These are phyloP conservation scores for Hymenotorrendiella dingleyae DNA, from an alignment of 2,329 filamentous ascomycete species.

Conservation along the genomic window DNA sequence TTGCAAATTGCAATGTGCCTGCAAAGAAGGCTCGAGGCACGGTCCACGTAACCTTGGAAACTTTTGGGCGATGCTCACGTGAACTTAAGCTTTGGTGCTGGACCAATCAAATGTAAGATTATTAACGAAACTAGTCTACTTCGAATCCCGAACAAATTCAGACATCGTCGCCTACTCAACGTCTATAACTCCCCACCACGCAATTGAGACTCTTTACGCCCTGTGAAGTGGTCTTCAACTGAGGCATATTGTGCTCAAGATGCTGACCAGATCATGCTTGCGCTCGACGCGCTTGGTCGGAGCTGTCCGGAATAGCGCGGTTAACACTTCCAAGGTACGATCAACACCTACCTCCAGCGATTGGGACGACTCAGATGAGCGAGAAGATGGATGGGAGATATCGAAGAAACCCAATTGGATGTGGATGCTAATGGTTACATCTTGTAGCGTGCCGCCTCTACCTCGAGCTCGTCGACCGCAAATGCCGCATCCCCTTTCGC, in stretches of 20 bases:
- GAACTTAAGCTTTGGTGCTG: background rate
- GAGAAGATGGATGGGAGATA: constrained; percentile 20
- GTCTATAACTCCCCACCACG: constrained; percentile 22
- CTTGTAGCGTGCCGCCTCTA: constrained; percentile 61
- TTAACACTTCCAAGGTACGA: constrained; percentile 70
- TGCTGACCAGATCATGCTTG: constrained; percentile 91
- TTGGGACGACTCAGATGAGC: constrained; percentile 2
- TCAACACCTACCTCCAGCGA: constrained; percentile 11
- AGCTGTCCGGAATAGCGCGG: constrained; percentile 67
- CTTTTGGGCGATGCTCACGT: background rate
- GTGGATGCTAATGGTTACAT: constrained; percentile 36
- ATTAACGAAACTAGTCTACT: too few species aligned
- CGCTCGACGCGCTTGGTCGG: constrained; percentile 82
- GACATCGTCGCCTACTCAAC: constrained; percentile 15
- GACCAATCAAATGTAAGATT: constrained; percentile 12
- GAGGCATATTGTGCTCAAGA: constrained; percentile 44
- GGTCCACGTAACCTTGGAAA: background rate
- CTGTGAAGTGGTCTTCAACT: constrained; percentile 28
- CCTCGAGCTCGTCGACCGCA: constrained; percentile 61
- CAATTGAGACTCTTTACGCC: constrained; percentile 26
- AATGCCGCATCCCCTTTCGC: constrained; percentile 69
- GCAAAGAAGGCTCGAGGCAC: background rate
- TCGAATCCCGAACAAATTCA: constrained; percentile 12
- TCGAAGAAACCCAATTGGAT: constrained; percentile 8
- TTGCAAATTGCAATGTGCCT: too few species aligned